Base-by-base conservation (phyloP, 2,329 filamentous ascomycete genomes). In the Stemphylium vesicarium region DNA sequence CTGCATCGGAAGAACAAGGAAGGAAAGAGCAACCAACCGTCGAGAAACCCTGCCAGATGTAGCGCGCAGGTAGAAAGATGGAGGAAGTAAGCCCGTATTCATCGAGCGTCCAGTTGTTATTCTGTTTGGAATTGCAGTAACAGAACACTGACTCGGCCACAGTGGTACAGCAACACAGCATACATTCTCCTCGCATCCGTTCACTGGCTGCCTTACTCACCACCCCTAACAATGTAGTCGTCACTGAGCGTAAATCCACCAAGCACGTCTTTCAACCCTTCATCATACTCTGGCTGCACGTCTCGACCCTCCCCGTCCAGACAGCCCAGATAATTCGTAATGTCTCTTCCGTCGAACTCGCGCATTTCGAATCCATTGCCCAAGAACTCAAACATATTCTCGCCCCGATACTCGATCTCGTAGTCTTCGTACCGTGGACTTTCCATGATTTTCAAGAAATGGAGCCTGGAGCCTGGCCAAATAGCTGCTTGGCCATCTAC, bases 331-430 rank as follows among this genome's bases (percentile, higher is more conserved):
- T 81, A 81, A 60, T 78, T 71, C 35, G 78, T 80, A 18, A 80
- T 74, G 65, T 80, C 79, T 49, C 78, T 71, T n/a, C 78, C 79
- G 67, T 81, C 78, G 64, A 73, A 73, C 66, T 81, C 78, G 45
- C 78, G 65, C n/a, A 68, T 65, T 56, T 77, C 72, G 51, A 81
- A 81, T n/a, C 65, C 66, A 56, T 70, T 68, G 1, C 67, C 68
- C 22, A 70, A 22, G 24, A 64, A 69, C 16, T 40, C 50, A 56
- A 69, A 69, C 48, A 58, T 52, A n/a, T 71, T 65, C 15, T 47
- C 52, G 12, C 35, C 43, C 32, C 53, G 31, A 18, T 68, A 68
- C 43, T 53, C 57, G 49, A 66, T 63, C 13, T 69, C 57, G 31
- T 53, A 66, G 15, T 71, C 65, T 39, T 71, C 66, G 16, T 60